Evolutionary conservation across 495 filamentous ascomycete genomes (phyloP).

Genomic region (Mytilinidion resinicola): DNA sequence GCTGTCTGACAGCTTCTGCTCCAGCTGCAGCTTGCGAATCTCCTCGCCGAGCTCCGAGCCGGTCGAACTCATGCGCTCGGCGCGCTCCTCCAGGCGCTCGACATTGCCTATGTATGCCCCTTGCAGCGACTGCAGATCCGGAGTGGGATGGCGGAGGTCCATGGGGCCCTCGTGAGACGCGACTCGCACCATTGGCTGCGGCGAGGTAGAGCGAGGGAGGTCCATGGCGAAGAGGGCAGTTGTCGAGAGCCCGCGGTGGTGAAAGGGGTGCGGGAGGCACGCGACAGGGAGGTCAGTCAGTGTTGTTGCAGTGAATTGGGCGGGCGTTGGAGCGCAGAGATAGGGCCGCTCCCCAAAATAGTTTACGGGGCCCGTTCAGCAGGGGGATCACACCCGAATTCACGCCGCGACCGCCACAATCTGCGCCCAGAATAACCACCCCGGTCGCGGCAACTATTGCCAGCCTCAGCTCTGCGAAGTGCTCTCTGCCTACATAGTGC

Average conservation of each 20-base stretch:
- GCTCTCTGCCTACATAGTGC: too few relatives aligned
- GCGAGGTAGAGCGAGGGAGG: conserved; percentile 8
- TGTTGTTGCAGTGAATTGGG: too few relatives aligned
- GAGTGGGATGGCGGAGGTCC: conserved; percentile 66
- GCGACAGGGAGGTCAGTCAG: not conserved
- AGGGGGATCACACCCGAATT: too few relatives aligned
- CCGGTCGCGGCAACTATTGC: too few relatives aligned
- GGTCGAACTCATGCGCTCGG: conserved; percentile 71
- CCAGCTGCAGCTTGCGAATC: conserved; percentile 70
- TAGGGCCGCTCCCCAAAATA: too few relatives aligned
- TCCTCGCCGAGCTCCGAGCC: conserved; percentile 75
- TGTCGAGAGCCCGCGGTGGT: not conserved
- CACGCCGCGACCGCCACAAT: too few relatives aligned
- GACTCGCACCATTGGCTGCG: conserved; percentile 34
- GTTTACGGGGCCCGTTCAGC: too few relatives aligned
- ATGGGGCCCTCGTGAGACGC: conserved; percentile 49
- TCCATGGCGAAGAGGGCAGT: conserved; percentile 9
- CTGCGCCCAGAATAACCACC: too few relatives aligned
- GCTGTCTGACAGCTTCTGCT: conserved; percentile 59
- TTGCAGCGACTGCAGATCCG: conserved; percentile 66
- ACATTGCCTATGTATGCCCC: conserved; percentile 72
- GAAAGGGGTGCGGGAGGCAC: not conserved
- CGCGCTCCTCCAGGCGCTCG: conserved; percentile 72
- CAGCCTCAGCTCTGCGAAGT: too few relatives aligned
- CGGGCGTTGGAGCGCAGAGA: too few relatives aligned